Evolutionary conservation across 2,329 filamentous ascomycete species (phyloP).

Genomic region (Hymenoscyphus repandus): DNA sequence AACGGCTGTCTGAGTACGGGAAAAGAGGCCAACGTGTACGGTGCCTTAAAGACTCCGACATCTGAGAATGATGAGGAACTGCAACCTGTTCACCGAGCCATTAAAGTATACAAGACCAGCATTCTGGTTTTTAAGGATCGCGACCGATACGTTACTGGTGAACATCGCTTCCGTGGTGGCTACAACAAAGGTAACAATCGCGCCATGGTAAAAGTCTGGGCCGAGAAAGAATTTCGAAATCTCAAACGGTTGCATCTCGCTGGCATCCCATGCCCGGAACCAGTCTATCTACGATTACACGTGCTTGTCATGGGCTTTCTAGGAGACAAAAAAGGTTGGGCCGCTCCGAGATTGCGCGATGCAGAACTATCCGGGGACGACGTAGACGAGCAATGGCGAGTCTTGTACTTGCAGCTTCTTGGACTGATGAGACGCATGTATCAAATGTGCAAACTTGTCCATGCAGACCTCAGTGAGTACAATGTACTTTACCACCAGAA

Average conservation of each 20-base stretch:
- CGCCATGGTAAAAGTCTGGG: constrained; percentile 98
- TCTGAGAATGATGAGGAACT: constrained; percentile 43
- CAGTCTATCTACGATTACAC: constrained; percentile 83
- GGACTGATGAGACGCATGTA: constrained; percentile 91
- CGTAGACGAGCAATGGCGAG: constrained; percentile 66
- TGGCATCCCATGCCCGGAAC: constrained; percentile 86
- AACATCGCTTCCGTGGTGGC: constrained; percentile 84
- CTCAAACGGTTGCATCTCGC: constrained; percentile 76
- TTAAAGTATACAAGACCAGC: constrained; percentile 98
- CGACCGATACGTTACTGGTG: constrained; percentile 90
- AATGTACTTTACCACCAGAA: constrained; percentile 86
- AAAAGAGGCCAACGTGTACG: constrained; percentile 98
- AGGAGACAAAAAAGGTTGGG: constrained; percentile 79
- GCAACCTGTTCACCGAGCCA: constrained; percentile 67
- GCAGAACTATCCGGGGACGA: constrained; percentile 68
- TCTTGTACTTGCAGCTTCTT: constrained; percentile 76
- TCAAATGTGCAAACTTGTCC: constrained; percentile 84
- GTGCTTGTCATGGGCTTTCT: constrained; percentile 94
- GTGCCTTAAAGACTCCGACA: constrained; percentile 63
- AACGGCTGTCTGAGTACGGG: constrained; percentile 95
- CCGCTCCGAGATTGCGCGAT: constrained; percentile 84
- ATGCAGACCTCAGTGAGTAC: constrained; percentile 97
- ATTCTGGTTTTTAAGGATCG: constrained; percentile 98
- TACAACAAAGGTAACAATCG: constrained; percentile 93
- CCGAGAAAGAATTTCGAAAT: constrained; percentile 97